Evolutionary conservation across 2,329 filamentous ascomycete species (phyloP).

Genomic region (Botrytis pseudocinerea): DNA sequence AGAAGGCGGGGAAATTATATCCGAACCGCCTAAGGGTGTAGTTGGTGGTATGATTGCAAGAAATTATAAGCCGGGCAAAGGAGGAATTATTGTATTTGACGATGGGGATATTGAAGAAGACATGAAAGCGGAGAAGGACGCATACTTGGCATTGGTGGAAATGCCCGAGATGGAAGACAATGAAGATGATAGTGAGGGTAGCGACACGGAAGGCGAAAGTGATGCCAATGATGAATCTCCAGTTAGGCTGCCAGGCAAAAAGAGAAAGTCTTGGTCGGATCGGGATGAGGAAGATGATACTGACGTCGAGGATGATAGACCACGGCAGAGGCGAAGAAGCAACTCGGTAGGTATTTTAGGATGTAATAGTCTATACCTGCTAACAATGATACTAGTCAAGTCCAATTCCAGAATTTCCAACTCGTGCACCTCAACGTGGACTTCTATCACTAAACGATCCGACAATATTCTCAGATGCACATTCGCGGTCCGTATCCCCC

Average conservation of each 20-base stretch:
- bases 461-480: constrained; percentile 46
- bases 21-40: constrained; percentile 63
- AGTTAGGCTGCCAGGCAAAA: constrained; percentile 60
- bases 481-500: constrained; percentile 45
- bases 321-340: constrained; percentile 77
- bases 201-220: constrained; percentile 56
- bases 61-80: constrained; percentile 73
- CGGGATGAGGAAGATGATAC: constrained; percentile 63
- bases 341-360: constrained; percentile 67
- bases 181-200: constrained; percentile 52
- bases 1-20: constrained; percentile 44
- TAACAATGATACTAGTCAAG: constrained; percentile 51
- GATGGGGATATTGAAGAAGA: constrained; percentile 93
- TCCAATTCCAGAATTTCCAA: constrained; percentile 65
- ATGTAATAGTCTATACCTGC: constrained; percentile 29
- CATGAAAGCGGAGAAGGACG: constrained; percentile 70
- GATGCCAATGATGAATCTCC: constrained; percentile 53
- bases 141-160: constrained; percentile 80
- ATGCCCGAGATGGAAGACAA: constrained; percentile 81
- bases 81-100: constrained; percentile 91
- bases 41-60: constrained; percentile 70
- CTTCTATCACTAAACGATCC: constrained; percentile 57
- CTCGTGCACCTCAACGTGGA: constrained; percentile 59
- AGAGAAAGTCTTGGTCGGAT: constrained; percentile 79
- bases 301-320: constrained; percentile 68